A percentile compares a stretch with the other conserved stretches of the same genome.
Evolutionary conservation across 2,329 filamentous ascomycete species (phyloP).

Genomic region (Paecilomyces sp.): DNA sequence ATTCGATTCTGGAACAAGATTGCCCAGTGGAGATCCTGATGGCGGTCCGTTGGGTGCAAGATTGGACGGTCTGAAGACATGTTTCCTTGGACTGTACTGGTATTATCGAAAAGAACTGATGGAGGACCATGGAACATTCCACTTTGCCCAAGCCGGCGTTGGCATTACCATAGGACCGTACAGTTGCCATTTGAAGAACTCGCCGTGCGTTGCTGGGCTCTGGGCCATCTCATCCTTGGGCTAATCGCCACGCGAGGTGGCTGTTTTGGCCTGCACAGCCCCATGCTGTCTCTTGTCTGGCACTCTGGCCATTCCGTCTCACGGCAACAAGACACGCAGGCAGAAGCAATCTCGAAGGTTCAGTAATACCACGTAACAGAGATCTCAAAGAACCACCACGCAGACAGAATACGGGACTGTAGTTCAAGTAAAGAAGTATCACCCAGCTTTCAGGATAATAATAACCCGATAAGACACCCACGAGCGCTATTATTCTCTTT

Average conservation of each 20-base stretch:
- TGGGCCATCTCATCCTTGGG: neutral
- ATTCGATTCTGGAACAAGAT: neutral
- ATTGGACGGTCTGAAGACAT: neutral
- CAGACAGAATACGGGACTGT: neutral
- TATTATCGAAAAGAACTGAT: neutral
- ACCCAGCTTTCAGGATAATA: too few relatives aligned
- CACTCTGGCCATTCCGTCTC: neutral
- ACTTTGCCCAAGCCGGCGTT: neutral
- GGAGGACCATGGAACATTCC: neutral
- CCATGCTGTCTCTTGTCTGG: neutral
- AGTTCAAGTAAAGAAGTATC: neutral
- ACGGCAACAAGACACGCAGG: neutral
- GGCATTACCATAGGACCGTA: neutral
- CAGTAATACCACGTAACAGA: too few relatives aligned
- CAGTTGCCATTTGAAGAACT: neutral
- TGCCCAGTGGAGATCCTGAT: neutral
- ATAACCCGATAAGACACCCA: neutral
- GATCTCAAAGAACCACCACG: too few relatives aligned
- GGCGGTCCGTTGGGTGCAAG: neutral
- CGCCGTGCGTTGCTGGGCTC: neutral
- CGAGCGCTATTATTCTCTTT: neutral
- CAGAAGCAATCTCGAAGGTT: neutral
- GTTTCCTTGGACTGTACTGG: neutral
- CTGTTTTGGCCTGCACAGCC: neutral
- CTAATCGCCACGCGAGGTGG: slow-evolving; percentile 1